Percentiles rank a stretch among this genome's conserved stretches.
Conservation (phyloP, 2,329 filamentous ascomycete genomes). For the Davidsoniella eucalypti region DNA sequence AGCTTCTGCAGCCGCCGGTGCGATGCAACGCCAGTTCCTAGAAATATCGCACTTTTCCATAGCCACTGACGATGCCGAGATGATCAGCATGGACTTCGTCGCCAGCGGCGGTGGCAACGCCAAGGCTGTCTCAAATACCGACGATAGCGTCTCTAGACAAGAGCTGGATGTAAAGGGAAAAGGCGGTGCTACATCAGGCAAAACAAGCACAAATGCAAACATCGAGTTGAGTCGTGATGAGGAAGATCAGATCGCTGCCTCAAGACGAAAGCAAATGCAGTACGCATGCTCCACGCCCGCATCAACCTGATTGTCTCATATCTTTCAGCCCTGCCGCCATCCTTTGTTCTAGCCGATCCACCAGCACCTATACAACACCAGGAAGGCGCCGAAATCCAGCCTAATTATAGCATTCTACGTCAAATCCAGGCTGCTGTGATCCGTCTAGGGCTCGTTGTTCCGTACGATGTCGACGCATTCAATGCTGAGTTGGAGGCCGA, state of each 20-base stretch:
- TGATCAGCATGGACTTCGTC: conserved; percentile 93
- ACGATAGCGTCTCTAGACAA: conserved; percentile 20
- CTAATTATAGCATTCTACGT: conserved; percentile 61
- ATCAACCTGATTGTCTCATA: conserved; percentile 61
- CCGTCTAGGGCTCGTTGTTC: conserved; percentile 66
- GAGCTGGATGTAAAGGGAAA: conserved; percentile 13
- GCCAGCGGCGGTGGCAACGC: conserved; percentile 73
- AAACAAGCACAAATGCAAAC: background rate
- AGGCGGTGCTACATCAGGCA: no score
- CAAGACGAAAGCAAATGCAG: conserved; percentile 77
- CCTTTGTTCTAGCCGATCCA: conserved; percentile 30
- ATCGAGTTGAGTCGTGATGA: conserved; percentile 38
- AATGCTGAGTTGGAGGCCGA: conserved; percentile 57
- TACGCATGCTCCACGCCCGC: conserved; percentile 77
- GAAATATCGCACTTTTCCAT: conserved; percentile 65
- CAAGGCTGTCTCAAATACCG: conserved; percentile 32
- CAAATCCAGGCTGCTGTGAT: conserved; percentile 75
- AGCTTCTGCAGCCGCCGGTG: conserved; percentile 31
- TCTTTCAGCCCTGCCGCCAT: conserved; percentile 51
- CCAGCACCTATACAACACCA: conserved; percentile 2
- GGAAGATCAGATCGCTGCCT: conserved; percentile 49
- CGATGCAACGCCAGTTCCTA: conserved; percentile 55
- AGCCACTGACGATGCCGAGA: conserved; percentile 89
- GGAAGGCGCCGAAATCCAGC: conserved; percentile 14
- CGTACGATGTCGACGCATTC: conserved; percentile 49